Base-by-base conservation (phyloP, 257 asterid genomes). In the Henckelia pumila region DNA sequence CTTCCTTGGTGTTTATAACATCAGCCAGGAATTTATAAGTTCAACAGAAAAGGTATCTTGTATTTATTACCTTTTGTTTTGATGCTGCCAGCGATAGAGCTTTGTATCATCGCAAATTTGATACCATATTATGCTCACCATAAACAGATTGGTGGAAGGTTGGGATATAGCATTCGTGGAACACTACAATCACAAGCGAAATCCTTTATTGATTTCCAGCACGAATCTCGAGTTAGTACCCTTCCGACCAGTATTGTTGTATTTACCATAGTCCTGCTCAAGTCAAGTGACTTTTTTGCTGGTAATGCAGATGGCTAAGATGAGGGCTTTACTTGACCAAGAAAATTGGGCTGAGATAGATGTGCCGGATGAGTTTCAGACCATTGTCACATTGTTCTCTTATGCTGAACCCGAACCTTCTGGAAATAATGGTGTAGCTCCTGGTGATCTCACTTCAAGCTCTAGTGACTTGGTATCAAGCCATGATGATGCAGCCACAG, bases 91-190 rank as follows among this genome's bases (percentile, higher is more conserved):
- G 47, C 29, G 14, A 11, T 50, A 33, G 63, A 37, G 47, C 47
- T 64, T 44, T 67, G 63, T 47, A 30, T 50, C 44, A 26, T 62
- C 73, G 73, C 64, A 80, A 74, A 72, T 72, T 44, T 84, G 76
- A 82, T 80, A 67, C 57, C 71, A 26, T 80, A 59, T 67, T 69
- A 59, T 88, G 78, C 83, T 73, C n/a, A 72, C 76, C 72, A 69
- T 76, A 20, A 73, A 76, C 92, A 93, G 99, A 88, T 93, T 68
- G 96, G 99, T 86, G 99, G 99, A 83, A 93, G 99, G 82, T 80
- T 91, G 92, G 96, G 99, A 53, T 93, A 93, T 76, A 90, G 96
- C 83, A 91, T 88, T 50, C 96, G 99, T 35, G 99, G 97, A 71
- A 90, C 94, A 11, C 81, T 93, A 60, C 97, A 93, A 74, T 90